phyloP scores from a whole-genome alignment of 192 early-diverging fungal species.

The Gigaspora rosea region DNA sequence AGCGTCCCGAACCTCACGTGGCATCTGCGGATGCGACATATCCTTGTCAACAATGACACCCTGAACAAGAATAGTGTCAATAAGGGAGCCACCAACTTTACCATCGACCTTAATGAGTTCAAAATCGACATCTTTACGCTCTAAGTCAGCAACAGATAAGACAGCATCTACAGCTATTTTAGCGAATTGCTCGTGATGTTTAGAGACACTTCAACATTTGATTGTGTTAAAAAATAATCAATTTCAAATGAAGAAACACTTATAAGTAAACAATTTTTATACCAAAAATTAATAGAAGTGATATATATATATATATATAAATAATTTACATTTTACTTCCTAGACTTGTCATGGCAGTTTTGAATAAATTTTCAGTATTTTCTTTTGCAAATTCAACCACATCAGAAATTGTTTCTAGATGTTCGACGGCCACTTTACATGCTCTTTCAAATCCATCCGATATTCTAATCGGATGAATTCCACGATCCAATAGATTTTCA shows the following conservation, averaged over 20 bases:
- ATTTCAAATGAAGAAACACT: no score
- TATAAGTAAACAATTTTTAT: no score
- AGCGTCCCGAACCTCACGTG: conserved; percentile 91
- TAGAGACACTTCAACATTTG: conserved; percentile 76
- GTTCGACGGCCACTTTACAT: conserved; percentile 89
- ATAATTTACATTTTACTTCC: conserved; percentile 95
- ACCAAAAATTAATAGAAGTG: no score
- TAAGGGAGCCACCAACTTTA: conserved; percentile 95
- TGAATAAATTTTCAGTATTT: conserved; percentile 82
- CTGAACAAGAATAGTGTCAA: conserved; percentile 89
- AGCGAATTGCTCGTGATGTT: conserved; percentile 97
- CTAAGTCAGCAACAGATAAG: conserved; percentile 95
- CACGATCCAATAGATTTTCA: conserved; percentile 90
- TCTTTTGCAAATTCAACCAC: conserved; percentile 81
- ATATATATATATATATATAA: neutral
- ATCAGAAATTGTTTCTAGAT: conserved; percentile 92
- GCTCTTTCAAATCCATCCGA: conserved; percentile 98
- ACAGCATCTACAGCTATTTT: conserved; percentile 98
- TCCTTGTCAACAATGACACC: conserved; percentile 99
- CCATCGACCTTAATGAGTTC: conserved; percentile 99
- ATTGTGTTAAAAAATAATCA: neutral
- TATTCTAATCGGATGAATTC: conserved; percentile 99
- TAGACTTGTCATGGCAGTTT: conserved; percentile 95
- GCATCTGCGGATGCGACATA: conserved; percentile 99
- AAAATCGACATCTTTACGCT: conserved; percentile 99